phyloP scores from a whole-genome alignment of 1,139 yeast genomes.

The Debaryomyces psychrophilus region DNA sequence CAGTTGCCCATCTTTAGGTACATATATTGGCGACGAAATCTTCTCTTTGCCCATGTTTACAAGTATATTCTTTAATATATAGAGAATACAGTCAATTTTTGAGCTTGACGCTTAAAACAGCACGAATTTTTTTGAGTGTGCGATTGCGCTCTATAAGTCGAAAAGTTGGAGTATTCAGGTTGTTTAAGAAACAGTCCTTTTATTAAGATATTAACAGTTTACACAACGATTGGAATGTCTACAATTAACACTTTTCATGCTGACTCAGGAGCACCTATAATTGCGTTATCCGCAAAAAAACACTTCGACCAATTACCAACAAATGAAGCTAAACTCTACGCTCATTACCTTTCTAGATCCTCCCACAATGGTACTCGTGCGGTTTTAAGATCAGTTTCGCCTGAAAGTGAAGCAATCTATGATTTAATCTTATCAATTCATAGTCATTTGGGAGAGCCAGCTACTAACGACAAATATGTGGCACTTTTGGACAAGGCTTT shows the following conservation, averaged over 20 bases:
- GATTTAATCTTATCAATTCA: conserved; percentile 69
- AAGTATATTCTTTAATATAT: neutral
- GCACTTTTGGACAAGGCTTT: conserved; percentile 25
- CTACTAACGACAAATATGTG: conserved; percentile 45
- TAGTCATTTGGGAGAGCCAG: conserved; percentile 49
- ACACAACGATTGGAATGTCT: conserved; percentile 13
- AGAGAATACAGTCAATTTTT: neutral
- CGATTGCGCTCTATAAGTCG: neutral
- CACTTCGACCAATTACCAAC: conserved; percentile 46
- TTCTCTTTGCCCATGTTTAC: neutral
- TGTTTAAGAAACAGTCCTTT: neutral
- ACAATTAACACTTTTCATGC: conserved; percentile 32
- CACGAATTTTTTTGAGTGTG: conserved; percentile 5
- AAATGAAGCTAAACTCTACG: conserved; percentile 55
- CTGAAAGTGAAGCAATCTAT: conserved; percentile 74
- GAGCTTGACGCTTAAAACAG: conserved; percentile 3
- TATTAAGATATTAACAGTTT: neutral
- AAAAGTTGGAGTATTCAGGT: neutral
- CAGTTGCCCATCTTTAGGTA: neutral
- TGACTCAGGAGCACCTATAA: conserved; percentile 49
- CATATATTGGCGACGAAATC: neutral
- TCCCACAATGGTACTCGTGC: conserved; percentile 82
- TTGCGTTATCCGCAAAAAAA: conserved; percentile 44
- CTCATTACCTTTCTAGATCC: conserved; percentile 82
- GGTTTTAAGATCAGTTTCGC: conserved; percentile 80